These are phyloP conservation scores for Ceratopteris richardii DNA, from an alignment of 75 land plant genomes.

Conservation along the genomic window DNA sequence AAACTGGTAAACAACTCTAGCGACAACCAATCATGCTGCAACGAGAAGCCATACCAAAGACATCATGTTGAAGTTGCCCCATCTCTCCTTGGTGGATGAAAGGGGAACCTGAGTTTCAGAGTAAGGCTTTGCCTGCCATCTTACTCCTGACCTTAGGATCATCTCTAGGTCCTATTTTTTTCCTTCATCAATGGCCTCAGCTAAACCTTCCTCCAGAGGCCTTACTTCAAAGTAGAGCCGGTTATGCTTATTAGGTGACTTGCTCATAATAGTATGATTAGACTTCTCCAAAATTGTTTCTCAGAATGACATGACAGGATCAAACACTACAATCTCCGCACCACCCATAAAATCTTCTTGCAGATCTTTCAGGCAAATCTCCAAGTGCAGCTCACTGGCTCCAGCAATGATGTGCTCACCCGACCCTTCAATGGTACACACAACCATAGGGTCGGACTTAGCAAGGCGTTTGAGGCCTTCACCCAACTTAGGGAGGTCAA, in stretches of 20 bases:
- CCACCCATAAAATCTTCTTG: slow-evolving; percentile 59
- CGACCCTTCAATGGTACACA: slow-evolving; percentile 60
- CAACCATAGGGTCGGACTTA: no score
- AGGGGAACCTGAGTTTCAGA: no score
- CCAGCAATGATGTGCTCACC: slow-evolving; percentile 70
- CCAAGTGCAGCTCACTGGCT: slow-evolving; percentile 67
- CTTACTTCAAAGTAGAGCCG: slow-evolving; percentile 60
- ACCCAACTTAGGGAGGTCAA: slow-evolving; percentile 67
- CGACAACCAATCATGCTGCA: no score
- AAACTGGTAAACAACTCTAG: no score
- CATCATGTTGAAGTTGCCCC: no score
- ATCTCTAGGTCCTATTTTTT: slow-evolving; percentile 58
- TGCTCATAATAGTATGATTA: slow-evolving; percentile 52
- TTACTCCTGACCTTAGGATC: slow-evolving; percentile 56
- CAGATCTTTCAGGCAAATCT: slow-evolving; percentile 70
- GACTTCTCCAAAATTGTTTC: slow-evolving; percentile 64
- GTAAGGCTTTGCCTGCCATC: no score
- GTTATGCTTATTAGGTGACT: slow-evolving; percentile 71
- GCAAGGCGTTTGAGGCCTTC: no score
- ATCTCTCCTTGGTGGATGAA: no score
- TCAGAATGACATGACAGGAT: slow-evolving; percentile 59
- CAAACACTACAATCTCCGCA: slow-evolving; percentile 51
- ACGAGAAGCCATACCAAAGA: no score
- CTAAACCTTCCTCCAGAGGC: slow-evolving; percentile 54
- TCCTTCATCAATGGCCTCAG: slow-evolving; percentile 66